A percentile compares a stretch with the other conserved stretches of the same genome.
Conservation (phyloP, 2,329 filamentous ascomycete species). For the Leptographium galeiforme region DNA sequence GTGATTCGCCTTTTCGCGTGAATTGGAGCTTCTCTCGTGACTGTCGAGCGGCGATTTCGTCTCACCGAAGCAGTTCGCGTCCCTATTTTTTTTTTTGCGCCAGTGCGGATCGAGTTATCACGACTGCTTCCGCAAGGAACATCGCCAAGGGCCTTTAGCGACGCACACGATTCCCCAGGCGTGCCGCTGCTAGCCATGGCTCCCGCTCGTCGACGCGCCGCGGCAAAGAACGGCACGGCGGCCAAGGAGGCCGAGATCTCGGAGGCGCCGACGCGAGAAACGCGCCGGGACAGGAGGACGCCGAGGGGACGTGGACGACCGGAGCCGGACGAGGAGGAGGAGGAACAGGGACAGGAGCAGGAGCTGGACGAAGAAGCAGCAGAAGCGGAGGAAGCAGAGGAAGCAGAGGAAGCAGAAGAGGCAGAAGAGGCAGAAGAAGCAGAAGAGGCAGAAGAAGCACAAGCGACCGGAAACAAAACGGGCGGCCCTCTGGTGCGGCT, state of each 20-base stretch:
- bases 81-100: not conserved
- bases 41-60: not conserved
- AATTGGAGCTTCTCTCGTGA: not conserved
- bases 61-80: not conserved
- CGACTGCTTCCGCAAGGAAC: not conserved
- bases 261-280: not conserved
- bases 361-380: constrained; percentile 4
- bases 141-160: not conserved
- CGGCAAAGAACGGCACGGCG: constrained; percentile 8
- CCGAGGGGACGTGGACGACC: not conserved
- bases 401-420: constrained; percentile 1
- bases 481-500: constrained; percentile 35
- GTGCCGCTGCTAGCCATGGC: constrained; percentile 3
- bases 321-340: not conserved
- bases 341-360: not conserved
- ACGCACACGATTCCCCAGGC: too few species aligned
- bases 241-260: constrained; percentile 3
- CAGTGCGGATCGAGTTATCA: not conserved
- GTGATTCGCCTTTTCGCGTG: not conserved
- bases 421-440: not conserved
- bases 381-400: constrained; percentile 1
- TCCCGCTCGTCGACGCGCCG: constrained; percentile 11
- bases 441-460: constrained; percentile 10
- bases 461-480: constrained; percentile 9
- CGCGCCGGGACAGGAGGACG: not conserved